Base-by-base conservation (phyloP, 2,329 filamentous ascomycete species). In the Fusarium sp. region DNA sequence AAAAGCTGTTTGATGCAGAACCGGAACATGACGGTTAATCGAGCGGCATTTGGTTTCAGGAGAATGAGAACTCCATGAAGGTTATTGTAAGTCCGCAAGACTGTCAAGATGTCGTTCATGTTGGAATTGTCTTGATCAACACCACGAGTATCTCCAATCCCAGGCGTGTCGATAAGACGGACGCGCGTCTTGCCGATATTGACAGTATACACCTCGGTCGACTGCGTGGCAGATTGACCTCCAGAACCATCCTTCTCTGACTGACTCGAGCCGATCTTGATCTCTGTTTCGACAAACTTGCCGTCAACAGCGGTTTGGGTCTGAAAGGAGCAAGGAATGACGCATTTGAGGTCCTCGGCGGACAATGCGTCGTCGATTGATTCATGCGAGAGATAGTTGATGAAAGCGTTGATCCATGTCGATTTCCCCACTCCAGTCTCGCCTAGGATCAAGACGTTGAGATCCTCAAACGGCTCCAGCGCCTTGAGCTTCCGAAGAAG, bases 341-440 rank as follows among this genome's bases (percentile, higher is more conserved):
- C 50, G 1, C 16, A 53, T 31, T 53, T 40, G 2, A 42, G 8
- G 13, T 49, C 38, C 3, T 58, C 27, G 6, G 55, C 55, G 16
- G 13, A 14, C 6, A 46, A 9, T 6, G 55, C 55, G 13, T 46
- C 55, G 18, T 18, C 53, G 33, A 56, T 56, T 40, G 53, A 56
- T 56, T 77, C 73, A 59, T 76, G 80, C 0, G 72, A 73, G 6
- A 84, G 65, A 57, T 84, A 84, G 65, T 85, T 84, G 63, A 81
- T 72, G 42, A 84, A 82, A 0, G 82, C 79, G 57, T 84, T 84
- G 73, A 84, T 83, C 58, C 79, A 85, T 0, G 83, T 84, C 3
- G 80, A 82, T 58, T 84, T 84, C 0, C 83, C 82, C 0, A 83
- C 82, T 0, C 83, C 83, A 0, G 82, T 83, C 68, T 83, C 82